phyloP scores from a whole-genome alignment of 2,329 filamentous ascomycete genomes.

The Apiospora phragmitis region DNA sequence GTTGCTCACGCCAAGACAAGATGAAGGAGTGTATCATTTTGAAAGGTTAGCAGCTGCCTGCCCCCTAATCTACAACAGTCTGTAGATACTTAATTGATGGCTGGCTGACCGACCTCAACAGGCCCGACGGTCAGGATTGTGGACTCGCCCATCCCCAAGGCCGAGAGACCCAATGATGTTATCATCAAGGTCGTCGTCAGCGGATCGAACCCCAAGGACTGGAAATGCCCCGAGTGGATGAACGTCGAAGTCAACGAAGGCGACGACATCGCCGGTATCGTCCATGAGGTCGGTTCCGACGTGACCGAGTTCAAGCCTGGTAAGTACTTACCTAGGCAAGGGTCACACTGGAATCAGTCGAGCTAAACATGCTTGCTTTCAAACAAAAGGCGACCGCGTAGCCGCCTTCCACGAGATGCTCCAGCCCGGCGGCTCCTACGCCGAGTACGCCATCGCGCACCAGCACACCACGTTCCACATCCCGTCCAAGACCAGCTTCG shows the following conservation, averaged over 20 bases:
- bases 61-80: no score
- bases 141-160: conserved; percentile 39
- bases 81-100: neutral
- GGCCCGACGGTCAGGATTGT: conserved; percentile 37
- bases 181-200: conserved; percentile 44
- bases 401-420: conserved; percentile 42
- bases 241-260: conserved; percentile 42
- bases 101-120: conserved; percentile 12
- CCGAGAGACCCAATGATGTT: conserved; percentile 33
- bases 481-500: conserved; percentile 47
- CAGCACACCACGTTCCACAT: conserved; percentile 58
- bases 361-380: neutral
- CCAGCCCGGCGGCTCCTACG: conserved; percentile 53
- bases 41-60: neutral
- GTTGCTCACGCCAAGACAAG: neutral
- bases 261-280: conserved; percentile 56
- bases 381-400: conserved; percentile 12
- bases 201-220: conserved; percentile 50
- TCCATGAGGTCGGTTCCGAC: conserved; percentile 54
- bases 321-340: neutral
- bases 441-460: conserved; percentile 60
- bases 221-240: conserved; percentile 36
- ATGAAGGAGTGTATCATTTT: neutral
- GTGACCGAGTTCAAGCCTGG: conserved; percentile 57
- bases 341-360: neutral